Base-by-base conservation (phyloP, 2,329 filamentous ascomycete genomes). In the Claviceps lovelessii region DNA sequence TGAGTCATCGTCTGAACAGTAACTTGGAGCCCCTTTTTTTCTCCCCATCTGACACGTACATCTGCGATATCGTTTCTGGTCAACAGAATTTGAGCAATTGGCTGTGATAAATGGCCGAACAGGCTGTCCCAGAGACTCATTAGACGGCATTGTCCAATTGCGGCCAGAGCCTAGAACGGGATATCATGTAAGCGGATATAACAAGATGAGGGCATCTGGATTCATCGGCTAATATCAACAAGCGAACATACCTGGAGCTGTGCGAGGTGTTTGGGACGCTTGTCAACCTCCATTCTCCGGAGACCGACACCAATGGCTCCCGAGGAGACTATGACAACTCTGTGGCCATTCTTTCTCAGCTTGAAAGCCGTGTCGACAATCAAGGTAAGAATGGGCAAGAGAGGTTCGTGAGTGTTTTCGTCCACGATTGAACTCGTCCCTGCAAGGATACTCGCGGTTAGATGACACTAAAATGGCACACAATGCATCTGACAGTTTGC, bases 361-460 rank as follows among this genome's bases (percentile, higher is more conserved):
- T 84, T 87, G 54, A 91, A 86, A 15, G 89, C 90, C 23, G 93
- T 97, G 72, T 97, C 90, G 60, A 97, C 93, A 60, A 98, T 96
- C 57, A 91, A 76, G 57, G 87, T 90, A 55, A 98, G 76, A 61
- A 90, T 95, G 5, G 90, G 93, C 44, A 98, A 79, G 41, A 96
- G 80, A 4, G 93, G 93, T 66, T 96, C 88, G 72, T 95, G 93
- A 28, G 88, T 95, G 67, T 84, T 86, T 69, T 98, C 93, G 72
- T 97, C 89, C 60, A 98, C 90, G 62, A 98, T 97, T n/a, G 93
- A 97, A 70, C 90, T 96, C 49, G 93, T 97, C 63, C 93, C 93
- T 98, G 62, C 57, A 56, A 53, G 23, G 39, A 23, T 23, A 31
- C 49, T 4, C 10, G n/a, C 19, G 48, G 35, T 49, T 49, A 15